Percentiles rank a stretch among this genome's conserved stretches.
Conservation (phyloP, 2,329 filamentous ascomycete species). For the Phaeomoniella chlamydospora region DNA sequence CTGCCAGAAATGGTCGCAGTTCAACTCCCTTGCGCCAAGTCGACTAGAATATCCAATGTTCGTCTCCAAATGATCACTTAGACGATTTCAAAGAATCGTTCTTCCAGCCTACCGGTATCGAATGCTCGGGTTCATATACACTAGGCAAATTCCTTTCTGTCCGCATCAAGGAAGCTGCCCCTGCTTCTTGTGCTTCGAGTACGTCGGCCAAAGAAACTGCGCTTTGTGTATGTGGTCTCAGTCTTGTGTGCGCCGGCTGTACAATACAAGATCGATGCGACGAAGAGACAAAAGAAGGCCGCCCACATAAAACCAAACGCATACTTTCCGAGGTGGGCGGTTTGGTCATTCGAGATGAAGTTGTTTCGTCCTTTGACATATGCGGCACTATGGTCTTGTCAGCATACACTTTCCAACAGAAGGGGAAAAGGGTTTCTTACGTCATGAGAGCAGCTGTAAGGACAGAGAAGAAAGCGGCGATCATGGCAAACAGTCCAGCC, state of each 20-base stretch:
- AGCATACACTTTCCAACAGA: constrained; percentile 1
- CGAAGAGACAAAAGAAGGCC: constrained; percentile 36
- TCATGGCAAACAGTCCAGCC: constrained; percentile 34
- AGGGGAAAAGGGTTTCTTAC: constrained; percentile 27
- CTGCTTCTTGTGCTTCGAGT: constrained; percentile 8
- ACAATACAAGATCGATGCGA: constrained; percentile 44
- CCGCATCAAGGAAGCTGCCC: constrained; percentile 14
- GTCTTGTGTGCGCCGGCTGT: constrained; percentile 19
- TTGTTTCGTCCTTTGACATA: constrained; percentile 41
- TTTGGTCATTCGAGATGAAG: constrained; percentile 35
- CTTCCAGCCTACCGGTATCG: too few relatives aligned
- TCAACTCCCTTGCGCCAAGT: too few relatives aligned
- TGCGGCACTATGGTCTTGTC: constrained; percentile 34
- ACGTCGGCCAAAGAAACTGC: constrained; percentile 6
- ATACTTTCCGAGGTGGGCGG: constrained; percentile 38
- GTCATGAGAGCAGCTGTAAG: constrained; percentile 46
- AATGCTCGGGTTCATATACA: too few relatives aligned
- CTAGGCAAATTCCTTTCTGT: constrained; percentile 11
- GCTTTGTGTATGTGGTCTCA: not conserved
- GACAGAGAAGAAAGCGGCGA: constrained; percentile 45
- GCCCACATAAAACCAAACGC: constrained; percentile 50
- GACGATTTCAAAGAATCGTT: too few relatives aligned
- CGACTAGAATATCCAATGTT: too few relatives aligned
- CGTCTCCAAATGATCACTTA: too few relatives aligned
- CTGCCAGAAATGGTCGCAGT: too few relatives aligned